A percentile compares a stretch with the other conserved stretches of the same genome.
These are phyloP conservation scores for Microstegium vimineum DNA, from an alignment of 176 grass and related monocot species.

Conservation along the genomic window DNA sequence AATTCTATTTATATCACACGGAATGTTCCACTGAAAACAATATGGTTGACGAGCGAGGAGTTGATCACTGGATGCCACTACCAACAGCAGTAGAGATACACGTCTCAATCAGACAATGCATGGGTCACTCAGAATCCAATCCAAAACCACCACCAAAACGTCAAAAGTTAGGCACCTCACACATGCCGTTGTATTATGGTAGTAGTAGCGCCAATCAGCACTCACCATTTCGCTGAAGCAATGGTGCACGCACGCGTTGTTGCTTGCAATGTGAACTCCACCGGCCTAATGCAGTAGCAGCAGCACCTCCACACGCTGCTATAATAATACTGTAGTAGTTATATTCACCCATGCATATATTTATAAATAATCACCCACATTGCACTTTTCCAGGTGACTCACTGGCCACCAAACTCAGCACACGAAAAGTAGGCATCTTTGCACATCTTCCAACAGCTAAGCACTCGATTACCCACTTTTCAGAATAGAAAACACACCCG, in stretches of 20 bases:
- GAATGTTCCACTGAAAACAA: background rate
- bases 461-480: slow-evolving; percentile 36
- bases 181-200: background rate
- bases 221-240: slow-evolving; percentile 4
- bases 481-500: slow-evolving; percentile 15
- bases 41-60: background rate
- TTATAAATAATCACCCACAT: background rate
- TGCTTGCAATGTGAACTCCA: slow-evolving; percentile 44
- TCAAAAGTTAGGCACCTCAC: slow-evolving; percentile 47
- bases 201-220: background rate
- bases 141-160: slow-evolving; percentile 5
- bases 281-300: slow-evolving; percentile 6
- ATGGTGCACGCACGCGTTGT: background rate
- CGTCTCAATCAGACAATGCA: background rate
- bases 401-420: slow-evolving; percentile 28
- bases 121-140: background rate
- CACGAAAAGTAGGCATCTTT: slow-evolving; percentile 46
- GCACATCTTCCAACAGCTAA: slow-evolving; percentile 51
- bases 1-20: background rate
- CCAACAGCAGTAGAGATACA: background rate
- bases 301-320: background rate
- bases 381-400: slow-evolving; percentile 18
- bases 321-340: background rate
- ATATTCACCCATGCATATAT: background rate
- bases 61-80: slow-evolving; percentile 40